Evolutionary conservation across 2,329 filamentous ascomycete genomes (phyloP).

Genomic region (Fusarium bactridioides): DNA sequence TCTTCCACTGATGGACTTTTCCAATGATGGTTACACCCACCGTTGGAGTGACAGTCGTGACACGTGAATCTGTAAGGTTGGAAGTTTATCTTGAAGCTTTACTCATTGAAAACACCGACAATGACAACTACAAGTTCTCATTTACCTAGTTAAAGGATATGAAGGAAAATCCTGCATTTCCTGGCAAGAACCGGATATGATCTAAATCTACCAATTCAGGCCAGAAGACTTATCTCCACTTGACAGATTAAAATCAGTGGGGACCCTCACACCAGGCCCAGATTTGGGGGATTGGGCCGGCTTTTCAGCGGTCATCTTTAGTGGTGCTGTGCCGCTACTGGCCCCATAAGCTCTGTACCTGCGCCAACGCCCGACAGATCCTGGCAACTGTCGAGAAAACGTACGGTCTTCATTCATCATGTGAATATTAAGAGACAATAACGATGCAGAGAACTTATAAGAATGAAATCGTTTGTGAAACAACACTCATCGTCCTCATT

Average conservation of each 20-base stretch:
- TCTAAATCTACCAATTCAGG: neutral
- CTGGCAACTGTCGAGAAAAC: neutral
- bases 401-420: neutral
- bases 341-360: neutral
- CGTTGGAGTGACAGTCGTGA: neutral
- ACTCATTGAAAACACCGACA: neutral
- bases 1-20: neutral
- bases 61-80: rapidly evolving
- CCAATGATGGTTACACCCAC: neutral
- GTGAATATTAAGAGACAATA: too few species aligned
- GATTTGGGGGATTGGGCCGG: neutral
- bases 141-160: neutral
- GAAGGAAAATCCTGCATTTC: too few species aligned
- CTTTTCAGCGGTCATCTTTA: neutral
- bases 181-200: too few species aligned
- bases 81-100: neutral
- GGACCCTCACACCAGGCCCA: neutral
- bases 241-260: neutral
- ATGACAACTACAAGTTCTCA: neutral
- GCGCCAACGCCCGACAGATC: neutral
- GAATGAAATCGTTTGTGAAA: neutral
- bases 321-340: neutral
- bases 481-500: neutral
- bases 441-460: rapidly evolving
- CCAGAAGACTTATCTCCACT: too few species aligned